Conservation (phyloP, 1,284 basidiomycete genomes). For the Apiotrichum mycotoxinovorans region DNA sequence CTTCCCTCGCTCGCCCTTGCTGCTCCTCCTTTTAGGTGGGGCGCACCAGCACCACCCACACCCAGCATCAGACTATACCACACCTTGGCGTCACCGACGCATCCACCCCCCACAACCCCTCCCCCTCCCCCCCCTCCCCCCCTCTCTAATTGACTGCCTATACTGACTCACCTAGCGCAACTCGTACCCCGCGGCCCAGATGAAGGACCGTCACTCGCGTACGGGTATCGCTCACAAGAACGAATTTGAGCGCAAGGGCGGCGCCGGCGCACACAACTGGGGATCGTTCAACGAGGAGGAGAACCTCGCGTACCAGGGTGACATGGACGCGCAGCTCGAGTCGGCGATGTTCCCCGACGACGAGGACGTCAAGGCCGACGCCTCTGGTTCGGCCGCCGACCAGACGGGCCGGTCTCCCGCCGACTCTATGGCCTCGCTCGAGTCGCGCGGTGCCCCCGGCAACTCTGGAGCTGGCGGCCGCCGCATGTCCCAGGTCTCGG, state of each 20-base stretch:
- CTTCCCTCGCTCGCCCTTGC: too few relatives aligned
- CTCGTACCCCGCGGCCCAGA: slow-evolving; percentile 66
- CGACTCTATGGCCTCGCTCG: slow-evolving; percentile 11
- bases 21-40: too few relatives aligned
- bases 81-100: neutral
- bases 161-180: slow-evolving; percentile 48
- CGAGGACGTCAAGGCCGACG: neutral
- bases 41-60: neutral
- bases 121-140: neutral
- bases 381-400: slow-evolving; percentile 2
- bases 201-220: slow-evolving; percentile 68
- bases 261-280: slow-evolving; percentile 79
- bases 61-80: neutral
- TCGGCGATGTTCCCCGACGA: slow-evolving; percentile 44
- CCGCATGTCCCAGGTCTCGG: slow-evolving; percentile 52
- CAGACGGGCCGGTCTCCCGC: slow-evolving; percentile 5
- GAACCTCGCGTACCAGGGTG: slow-evolving; percentile 51
- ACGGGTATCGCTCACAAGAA: slow-evolving; percentile 65
- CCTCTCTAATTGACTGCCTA: neutral
- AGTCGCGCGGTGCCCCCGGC: slow-evolving; percentile 19
- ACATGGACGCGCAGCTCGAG: slow-evolving; percentile 49
- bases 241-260: slow-evolving; percentile 63
- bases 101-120: neutral
- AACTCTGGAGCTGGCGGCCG: slow-evolving; percentile 13
- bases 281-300: slow-evolving; percentile 65